Evolutionary conservation across 1,139 yeast genomes (phyloP).

Genomic region (Blastobotrys petasosporus): DNA sequence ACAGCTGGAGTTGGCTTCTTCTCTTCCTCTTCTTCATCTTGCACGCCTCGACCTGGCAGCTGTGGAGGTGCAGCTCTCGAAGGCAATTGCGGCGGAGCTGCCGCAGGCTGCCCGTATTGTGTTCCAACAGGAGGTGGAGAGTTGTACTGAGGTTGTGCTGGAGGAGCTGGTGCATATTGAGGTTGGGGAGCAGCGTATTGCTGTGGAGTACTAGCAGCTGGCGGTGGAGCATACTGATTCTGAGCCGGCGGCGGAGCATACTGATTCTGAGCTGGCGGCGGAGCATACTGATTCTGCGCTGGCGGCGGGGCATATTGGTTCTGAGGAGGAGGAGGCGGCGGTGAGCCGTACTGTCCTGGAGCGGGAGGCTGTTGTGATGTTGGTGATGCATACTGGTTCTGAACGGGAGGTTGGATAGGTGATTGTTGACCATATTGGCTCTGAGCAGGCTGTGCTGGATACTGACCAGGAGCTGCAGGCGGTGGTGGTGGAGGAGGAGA

Average conservation of each 20-base stretch:
- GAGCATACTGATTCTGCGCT: constrained; percentile 7
- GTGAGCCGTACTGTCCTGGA: not conserved
- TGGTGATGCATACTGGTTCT: constrained; percentile 2
- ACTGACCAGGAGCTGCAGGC: constrained; percentile 18
- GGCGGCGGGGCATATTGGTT: constrained; percentile 4
- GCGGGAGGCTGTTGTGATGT: constrained; percentile 10
- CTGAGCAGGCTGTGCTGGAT: constrained; percentile 7
- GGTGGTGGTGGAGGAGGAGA: constrained; percentile 13
- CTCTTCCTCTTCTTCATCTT: constrained; percentile 10
- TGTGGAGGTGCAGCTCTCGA: constrained; percentile 5
- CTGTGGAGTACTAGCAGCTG: constrained; percentile 1
- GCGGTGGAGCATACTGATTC: constrained; percentile 10
- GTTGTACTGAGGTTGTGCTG: constrained; percentile 7
- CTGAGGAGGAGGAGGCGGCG: constrained; percentile 19
- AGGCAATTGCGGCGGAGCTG: constrained; percentile 10
- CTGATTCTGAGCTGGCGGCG: constrained; percentile 4
- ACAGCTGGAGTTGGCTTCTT: constrained; percentile 22
- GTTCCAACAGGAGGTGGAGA: constrained; percentile 7
- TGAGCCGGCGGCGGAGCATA: constrained; percentile 7
- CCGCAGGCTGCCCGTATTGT: not conserved
- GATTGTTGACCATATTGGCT: constrained; percentile 3
- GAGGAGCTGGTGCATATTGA: constrained; percentile 9
- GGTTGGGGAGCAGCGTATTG: constrained; percentile 2
- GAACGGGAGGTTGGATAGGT: constrained; percentile 5
- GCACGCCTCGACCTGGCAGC: constrained; percentile 10